Evolutionary conservation across 1,139 yeast species (phyloP).

Genomic region (Meyerozyma elateridarum): DNA sequence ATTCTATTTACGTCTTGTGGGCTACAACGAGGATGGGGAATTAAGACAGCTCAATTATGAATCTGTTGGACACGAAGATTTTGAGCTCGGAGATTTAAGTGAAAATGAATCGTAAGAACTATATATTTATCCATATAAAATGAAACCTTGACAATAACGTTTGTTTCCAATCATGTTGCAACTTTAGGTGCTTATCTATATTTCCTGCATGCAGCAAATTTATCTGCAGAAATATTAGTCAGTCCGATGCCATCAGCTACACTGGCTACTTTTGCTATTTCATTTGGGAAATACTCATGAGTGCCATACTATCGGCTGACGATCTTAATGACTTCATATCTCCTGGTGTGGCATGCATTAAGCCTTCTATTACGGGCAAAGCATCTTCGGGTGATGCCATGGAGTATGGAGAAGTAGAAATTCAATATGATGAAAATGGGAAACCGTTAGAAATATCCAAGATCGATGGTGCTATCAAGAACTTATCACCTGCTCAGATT

Average conservation of each 20-base stretch:
- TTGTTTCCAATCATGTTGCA: slow-evolving; percentile 1
- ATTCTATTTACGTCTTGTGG: slow-evolving; percentile 52
- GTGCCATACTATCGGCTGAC: slow-evolving; percentile 81
- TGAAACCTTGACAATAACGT: background rate
- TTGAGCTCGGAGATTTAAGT: slow-evolving; percentile 31
- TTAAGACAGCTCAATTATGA: slow-evolving; percentile 6
- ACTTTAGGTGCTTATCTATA: background rate
- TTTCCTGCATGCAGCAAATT: no score
- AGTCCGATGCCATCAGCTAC: background rate
- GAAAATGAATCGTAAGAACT: slow-evolving; percentile 17
- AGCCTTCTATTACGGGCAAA: slow-evolving; percentile 57
- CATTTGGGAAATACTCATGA: slow-evolving; percentile 41
- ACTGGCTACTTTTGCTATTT: background rate
- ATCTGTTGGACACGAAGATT: slow-evolving; percentile 21
- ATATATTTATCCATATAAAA: background rate
- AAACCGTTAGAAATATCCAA: slow-evolving; percentile 63
- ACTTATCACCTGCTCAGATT: slow-evolving; percentile 77
- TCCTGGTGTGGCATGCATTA: slow-evolving; percentile 93
- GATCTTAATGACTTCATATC: slow-evolving; percentile 91
- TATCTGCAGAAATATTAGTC: slow-evolving; percentile 1
- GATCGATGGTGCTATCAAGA: slow-evolving; percentile 47
- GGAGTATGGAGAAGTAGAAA: slow-evolving; percentile 46
- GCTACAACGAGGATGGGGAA: slow-evolving; percentile 39
- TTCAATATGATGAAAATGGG: slow-evolving; percentile 64
- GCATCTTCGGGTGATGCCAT: slow-evolving; percentile 10